A percentile compares a stretch with the other conserved stretches of the same genome.
phyloP scores from a whole-genome alignment of 1,284 basidiomycete genomes.

The Pterulicium gracile region DNA sequence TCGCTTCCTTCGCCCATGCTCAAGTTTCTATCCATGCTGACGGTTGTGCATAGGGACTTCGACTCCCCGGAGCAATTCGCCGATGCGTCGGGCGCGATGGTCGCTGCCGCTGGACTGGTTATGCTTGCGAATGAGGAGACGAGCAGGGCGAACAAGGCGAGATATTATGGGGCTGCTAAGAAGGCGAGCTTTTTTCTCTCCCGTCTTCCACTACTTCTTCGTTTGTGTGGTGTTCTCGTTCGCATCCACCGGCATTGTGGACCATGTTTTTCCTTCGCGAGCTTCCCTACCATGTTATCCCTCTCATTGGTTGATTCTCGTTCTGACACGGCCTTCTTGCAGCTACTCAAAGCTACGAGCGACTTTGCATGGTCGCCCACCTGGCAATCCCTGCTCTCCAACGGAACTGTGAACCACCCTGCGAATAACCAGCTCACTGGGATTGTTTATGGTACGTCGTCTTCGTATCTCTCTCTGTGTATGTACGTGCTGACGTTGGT shows the following conservation, averaged over 20 bases:
- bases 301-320: not conserved
- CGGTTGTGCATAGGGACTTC: conserved; percentile 43
- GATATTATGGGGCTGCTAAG: conserved; percentile 39
- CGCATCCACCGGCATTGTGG: too few relatives aligned
- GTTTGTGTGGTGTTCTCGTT: too few relatives aligned
- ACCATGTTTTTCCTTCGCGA: too few relatives aligned
- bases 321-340: not conserved
- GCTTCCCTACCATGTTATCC: too few relatives aligned
- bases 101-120: conserved; percentile 46
- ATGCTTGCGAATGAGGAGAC: conserved; percentile 45
- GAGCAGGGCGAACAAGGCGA: conserved; percentile 21
- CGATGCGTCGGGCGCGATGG: conserved; percentile 57
- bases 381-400: conserved; percentile 55
- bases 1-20: not conserved
- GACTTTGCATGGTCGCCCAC: conserved; percentile 41
- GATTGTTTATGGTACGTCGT: conserved; percentile 45
- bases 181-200: too few relatives aligned
- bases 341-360: conserved; percentile 43
- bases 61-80: conserved; percentile 51
- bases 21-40: conserved; percentile 1
- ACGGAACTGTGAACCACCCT: conserved; percentile 55
- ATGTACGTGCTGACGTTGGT: not conserved
- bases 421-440: conserved; percentile 48
- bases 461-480: not conserved
- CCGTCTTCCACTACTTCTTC: too few relatives aligned